These are phyloP conservation scores for Entomophthora muscae DNA, from an alignment of 371 early-diverging fungal species.

Conservation along the genomic window DNA sequence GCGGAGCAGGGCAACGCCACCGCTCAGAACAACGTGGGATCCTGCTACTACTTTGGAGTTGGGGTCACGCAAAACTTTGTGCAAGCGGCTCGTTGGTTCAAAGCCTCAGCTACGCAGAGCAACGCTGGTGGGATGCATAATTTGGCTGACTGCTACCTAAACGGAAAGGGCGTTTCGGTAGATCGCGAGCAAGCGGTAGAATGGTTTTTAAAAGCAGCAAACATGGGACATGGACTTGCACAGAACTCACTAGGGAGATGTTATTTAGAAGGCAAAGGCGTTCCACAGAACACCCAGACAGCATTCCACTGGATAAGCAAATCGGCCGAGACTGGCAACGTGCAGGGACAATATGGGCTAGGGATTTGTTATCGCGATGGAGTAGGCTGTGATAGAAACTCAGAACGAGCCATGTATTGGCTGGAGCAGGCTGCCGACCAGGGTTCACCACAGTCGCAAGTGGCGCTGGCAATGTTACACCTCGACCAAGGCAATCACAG, in stretches of 20 bases:
- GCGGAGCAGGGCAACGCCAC: constrained; percentile 56
- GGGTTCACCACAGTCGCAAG: constrained; percentile 48
- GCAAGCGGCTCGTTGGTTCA: constrained; percentile 71
- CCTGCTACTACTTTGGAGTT: constrained; percentile 73
- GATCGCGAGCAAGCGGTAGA: constrained; percentile 40
- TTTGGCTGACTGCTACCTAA: constrained; percentile 70
- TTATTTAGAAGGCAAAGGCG: constrained; percentile 55
- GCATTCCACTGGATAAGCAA: constrained; percentile 11
- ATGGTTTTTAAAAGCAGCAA: constrained; percentile 49
- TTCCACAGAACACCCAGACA: constrained; percentile 22
- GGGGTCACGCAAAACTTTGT: constrained; percentile 41
- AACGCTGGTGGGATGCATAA: constrained; percentile 81
- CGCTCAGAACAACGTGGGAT: constrained; percentile 76
- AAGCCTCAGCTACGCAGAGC: constrained; percentile 49
- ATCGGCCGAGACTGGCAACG: constrained; percentile 26
- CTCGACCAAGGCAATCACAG: constrained; percentile 60
- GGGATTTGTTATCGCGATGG: constrained; percentile 71
- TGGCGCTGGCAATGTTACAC: constrained; percentile 56
- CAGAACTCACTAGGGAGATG: constrained; percentile 68
- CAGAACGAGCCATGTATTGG: constrained; percentile 38
- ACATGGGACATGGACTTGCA: constrained; percentile 40
- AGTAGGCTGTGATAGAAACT: constrained; percentile 42
- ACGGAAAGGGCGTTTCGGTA: constrained; percentile 51
- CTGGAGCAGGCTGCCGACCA: constrained; percentile 37
- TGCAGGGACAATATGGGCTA: constrained; percentile 45